Evolutionary conservation across 441 rosid genomes (phyloP), one percentile per base, ranked within the genome.

Genomic region (Manihot esculenta): DNA sequence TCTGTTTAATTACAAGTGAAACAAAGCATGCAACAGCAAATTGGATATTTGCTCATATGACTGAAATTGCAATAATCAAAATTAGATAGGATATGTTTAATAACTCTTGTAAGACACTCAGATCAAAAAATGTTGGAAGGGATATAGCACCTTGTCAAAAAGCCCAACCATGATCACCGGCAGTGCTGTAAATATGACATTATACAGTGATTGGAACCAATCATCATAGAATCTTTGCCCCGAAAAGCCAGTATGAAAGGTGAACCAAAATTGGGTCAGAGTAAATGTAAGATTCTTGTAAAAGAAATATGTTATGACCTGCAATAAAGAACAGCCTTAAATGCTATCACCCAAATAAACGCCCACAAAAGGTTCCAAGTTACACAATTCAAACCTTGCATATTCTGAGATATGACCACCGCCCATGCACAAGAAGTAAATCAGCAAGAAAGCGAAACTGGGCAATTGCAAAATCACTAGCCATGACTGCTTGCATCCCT

Each of bases 401-500:
- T 85, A 96, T 88, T 83, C 99, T 84, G 68, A 93, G 83, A 85
- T 96, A 96, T 21, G 99, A 93, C 99, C 98, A 94, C 62, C 97
- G 91, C 61, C 99, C 99, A 67, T 94, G 99, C 77, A 94, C 99
- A 72, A 94, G 96, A 72, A 94, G 99, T 77, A 94, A 83, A 81
- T 94, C 99, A n/a, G 91, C 80, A 69, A 94, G 96, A 81, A 76
- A 94, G 64, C 96, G 88, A 77, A 92, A 94, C 82, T 93, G 99
- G 50, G 99, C 99, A 77, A 94, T 92, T 44, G 99, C 94, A 88
- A 92, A 94, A 84, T 94, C 99, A 85, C 99, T 94, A 63, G 99
- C 98, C 98, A 94, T 94, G 72, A 92, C 98, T 55, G 99, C 99
- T 86, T 94, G 97, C 98, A 94, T 92, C 66, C 99, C 99, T 77